phyloP scores from a whole-genome alignment of 805 yeast genomes.

The Cyberlindnera mississippiensis region DNA sequence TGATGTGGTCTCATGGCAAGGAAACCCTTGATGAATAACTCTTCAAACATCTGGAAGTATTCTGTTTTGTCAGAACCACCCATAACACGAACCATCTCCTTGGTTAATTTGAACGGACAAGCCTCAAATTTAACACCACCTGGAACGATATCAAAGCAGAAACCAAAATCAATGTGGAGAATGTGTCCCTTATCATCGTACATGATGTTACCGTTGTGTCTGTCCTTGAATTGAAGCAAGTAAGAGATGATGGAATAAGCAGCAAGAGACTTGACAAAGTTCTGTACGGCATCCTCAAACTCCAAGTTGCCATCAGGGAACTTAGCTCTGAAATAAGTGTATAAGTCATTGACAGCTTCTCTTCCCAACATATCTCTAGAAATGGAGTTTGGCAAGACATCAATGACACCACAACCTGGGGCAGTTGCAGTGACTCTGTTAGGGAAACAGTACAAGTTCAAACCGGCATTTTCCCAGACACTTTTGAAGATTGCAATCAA shows the following conservation, averaged over 20 bases:
- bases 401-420: constrained; percentile 99
- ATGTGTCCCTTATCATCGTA: constrained; percentile 94
- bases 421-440: constrained; percentile 97
- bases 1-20: constrained; percentile 84
- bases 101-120: constrained; percentile 95
- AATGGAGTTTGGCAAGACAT: constrained; percentile 90
- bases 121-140: constrained; percentile 98
- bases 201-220: constrained; percentile 98
- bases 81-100: constrained; percentile 93
- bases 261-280: constrained; percentile 89
- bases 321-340: constrained; percentile 86
- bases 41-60: constrained; percentile 92
- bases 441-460: constrained; percentile 90
- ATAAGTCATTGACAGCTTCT: constrained; percentile 96
- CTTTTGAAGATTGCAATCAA: constrained; percentile 86
- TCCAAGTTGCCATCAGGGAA: constrained; percentile 94
- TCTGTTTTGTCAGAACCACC: constrained; percentile 88
- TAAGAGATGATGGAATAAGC: constrained; percentile 92
- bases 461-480: constrained; percentile 83
- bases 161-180: constrained; percentile 95
- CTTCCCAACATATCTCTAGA: constrained; percentile 98
- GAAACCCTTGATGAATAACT: constrained; percentile 88
- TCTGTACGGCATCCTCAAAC: constrained; percentile 87
- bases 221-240: constrained; percentile 87
- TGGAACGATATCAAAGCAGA: constrained; percentile 97